These are phyloP conservation scores for Angomonas ambiguus DNA, from an alignment of 208 protist genomes.

Conservation along the genomic window DNA sequence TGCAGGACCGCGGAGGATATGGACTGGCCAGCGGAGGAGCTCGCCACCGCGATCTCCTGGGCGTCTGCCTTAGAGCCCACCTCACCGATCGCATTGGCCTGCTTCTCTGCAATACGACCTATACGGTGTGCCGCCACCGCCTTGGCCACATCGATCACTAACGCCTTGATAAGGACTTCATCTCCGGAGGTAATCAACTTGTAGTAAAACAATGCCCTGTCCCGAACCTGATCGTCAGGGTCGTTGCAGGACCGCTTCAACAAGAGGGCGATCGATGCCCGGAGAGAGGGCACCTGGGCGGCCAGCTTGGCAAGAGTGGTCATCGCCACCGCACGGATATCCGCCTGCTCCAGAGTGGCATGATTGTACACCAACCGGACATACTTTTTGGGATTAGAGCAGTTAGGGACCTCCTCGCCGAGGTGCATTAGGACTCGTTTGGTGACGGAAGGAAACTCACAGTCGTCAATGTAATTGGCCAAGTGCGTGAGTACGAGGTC, in stretches of 20 bases:
- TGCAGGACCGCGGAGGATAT: slow-evolving; percentile 38
- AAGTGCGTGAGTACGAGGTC: slow-evolving; percentile 92
- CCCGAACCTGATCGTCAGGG: slow-evolving; percentile 98
- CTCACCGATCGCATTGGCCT: neutral
- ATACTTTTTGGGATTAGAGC: slow-evolving; percentile 77
- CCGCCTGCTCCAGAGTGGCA: slow-evolving; percentile 90
- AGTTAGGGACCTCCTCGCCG: slow-evolving; percentile 92
- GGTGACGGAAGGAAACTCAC: slow-evolving; percentile 95
- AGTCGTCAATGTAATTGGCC: slow-evolving; percentile 99
- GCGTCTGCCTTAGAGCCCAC: neutral
- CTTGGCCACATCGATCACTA: slow-evolving; percentile 71
- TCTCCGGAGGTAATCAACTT: slow-evolving; percentile 82
- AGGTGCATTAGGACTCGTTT: slow-evolving; percentile 95
- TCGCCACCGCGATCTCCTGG: neutral
- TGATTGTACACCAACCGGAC: slow-evolving; percentile 98
- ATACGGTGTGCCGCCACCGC: slow-evolving; percentile 38
- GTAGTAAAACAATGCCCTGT: slow-evolving; percentile 94
- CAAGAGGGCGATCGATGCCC: slow-evolving; percentile 83
- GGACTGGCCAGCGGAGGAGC: neutral
- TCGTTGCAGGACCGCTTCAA: slow-evolving; percentile 92
- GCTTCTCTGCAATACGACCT: slow-evolving; percentile 15
- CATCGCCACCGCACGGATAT: slow-evolving; percentile 94
- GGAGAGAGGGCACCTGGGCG: slow-evolving; percentile 77
- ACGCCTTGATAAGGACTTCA: slow-evolving; percentile 43
- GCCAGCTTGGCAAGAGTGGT: slow-evolving; percentile 97